Percentiles rank a stretch among this genome's conserved stretches.
phyloP scores from a whole-genome alignment of 2,329 filamentous ascomycete species.

The Periconia sp. region DNA sequence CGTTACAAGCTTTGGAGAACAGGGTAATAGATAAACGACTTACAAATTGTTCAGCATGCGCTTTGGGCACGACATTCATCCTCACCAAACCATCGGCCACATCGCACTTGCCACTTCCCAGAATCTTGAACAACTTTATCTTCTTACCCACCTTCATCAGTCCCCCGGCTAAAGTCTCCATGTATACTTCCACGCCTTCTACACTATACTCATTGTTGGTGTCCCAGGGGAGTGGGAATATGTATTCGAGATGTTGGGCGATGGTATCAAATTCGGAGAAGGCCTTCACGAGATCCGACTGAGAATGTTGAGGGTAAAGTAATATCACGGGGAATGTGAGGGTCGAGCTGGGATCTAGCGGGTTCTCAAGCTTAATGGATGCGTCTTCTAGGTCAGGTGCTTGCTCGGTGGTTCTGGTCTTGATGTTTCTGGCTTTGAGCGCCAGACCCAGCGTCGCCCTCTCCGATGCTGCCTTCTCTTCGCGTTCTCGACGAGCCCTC shows the following conservation, averaged over 20 bases:
- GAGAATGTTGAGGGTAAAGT: constrained; percentile 78
- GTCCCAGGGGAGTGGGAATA: constrained; percentile 91
- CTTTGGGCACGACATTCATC: constrained; percentile 78
- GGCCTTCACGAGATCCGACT: constrained; percentile 89
- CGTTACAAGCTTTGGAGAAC: background rate
- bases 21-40: background rate
- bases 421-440: constrained; percentile 71
- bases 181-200: constrained; percentile 77
- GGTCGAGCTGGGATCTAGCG: constrained; percentile 69
- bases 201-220: constrained; percentile 64
- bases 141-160: constrained; percentile 90
- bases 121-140: constrained; percentile 71
- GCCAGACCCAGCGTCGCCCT: constrained; percentile 53
- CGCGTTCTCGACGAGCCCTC: constrained; percentile 58
- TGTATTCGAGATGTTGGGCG: constrained; percentile 77
- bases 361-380: constrained; percentile 67
- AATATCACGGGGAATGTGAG: constrained; percentile 79
- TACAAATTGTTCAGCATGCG: constrained; percentile 62
- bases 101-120: constrained; percentile 77
- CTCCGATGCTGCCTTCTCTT: constrained; percentile 59
- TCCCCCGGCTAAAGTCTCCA: constrained; percentile 79
- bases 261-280: constrained; percentile 78
- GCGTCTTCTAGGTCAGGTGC: constrained; percentile 90
- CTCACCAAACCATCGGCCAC: constrained; percentile 82
- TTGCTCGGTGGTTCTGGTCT: constrained; percentile 64